Percentiles rank a stretch among this genome's conserved stretches.
Evolutionary conservation across 2,329 filamentous ascomycete species (phyloP).

Genomic region (Fusarium liriodendri): DNA sequence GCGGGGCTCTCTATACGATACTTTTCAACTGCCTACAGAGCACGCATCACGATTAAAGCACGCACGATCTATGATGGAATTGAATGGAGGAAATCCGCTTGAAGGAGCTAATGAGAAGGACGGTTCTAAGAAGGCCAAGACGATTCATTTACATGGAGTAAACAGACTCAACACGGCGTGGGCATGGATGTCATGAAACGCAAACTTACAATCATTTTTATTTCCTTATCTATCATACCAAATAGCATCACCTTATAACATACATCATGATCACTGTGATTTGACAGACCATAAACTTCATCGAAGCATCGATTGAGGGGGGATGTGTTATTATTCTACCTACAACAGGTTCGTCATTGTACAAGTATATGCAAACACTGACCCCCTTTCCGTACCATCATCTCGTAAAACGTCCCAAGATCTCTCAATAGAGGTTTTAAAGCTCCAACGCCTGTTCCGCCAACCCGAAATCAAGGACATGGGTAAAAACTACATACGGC

Average conservation of each 20-base stretch:
- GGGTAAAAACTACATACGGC: conserved; percentile 55
- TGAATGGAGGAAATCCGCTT: conserved; percentile 36
- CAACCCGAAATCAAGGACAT: conserved; percentile 60
- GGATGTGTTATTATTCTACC: conserved; percentile 67
- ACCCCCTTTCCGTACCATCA: conserved; percentile 57
- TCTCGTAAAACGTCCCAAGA: conserved; percentile 59
- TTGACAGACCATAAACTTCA: neutral
- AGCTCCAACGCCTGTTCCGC: conserved; percentile 64
- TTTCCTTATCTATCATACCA: neutral
- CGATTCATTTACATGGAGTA: conserved; percentile 44
- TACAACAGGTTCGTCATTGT: conserved; percentile 55
- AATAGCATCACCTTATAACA: neutral
- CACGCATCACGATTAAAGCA: conserved; percentile 34
- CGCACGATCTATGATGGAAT: conserved; percentile 42
- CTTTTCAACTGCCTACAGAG: conserved; percentile 38
- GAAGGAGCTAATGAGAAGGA: conserved; percentile 20
- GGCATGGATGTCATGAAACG: conserved; percentile 43
- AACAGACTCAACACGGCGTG: conserved; percentile 45
- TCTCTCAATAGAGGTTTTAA: conserved; percentile 58
- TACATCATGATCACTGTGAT: neutral
- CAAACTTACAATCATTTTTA: neutral
- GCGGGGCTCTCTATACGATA: conserved; percentile 39
- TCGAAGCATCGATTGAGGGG: conserved; percentile 58
- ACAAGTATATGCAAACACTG: conserved; percentile 55
- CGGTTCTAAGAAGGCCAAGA: conserved; percentile 33